A percentile compares a stretch with the other conserved stretches of the same genome.
These are phyloP conservation scores for Talaromyces ruber DNA, from an alignment of 495 filamentous ascomycete genomes.

Conservation along the genomic window DNA sequence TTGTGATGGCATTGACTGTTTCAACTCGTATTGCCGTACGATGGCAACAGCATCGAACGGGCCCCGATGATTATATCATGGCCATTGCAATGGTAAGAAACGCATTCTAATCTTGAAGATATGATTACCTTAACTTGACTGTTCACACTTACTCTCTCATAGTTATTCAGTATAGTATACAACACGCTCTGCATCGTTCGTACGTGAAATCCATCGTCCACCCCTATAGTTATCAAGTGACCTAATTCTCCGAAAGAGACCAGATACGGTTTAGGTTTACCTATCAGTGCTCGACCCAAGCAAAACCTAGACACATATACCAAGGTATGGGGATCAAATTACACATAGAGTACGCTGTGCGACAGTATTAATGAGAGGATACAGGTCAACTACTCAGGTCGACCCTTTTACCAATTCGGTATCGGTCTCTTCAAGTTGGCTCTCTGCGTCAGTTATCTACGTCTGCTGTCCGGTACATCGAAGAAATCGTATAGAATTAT, in stretches of 20 bases:
- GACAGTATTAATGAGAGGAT: not conserved
- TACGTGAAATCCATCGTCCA: constrained; percentile 15
- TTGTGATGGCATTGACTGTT: constrained; percentile 28
- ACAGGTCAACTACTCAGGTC: constrained; percentile 45
- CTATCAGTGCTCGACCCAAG: constrained; percentile 29
- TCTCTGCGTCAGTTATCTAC: constrained; percentile 47
- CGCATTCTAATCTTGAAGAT: not conserved
- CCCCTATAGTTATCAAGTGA: not conserved
- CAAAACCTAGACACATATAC: constrained; percentile 31
- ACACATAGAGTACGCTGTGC: not conserved
- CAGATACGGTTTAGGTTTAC: constrained; percentile 42
- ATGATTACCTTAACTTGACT: not conserved
- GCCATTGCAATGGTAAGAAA: constrained; percentile 29
- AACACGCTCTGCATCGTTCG: constrained; percentile 40
- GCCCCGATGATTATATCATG: constrained; percentile 40
- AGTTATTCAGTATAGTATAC: constrained; percentile 37
- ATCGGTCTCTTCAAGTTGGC: constrained; percentile 53
- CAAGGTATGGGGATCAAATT: constrained; percentile 13
- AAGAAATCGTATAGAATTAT: constrained; percentile 36
- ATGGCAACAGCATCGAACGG: constrained; percentile 24
- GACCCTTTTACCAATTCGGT: constrained; percentile 51
- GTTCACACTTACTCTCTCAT: constrained; percentile 10
- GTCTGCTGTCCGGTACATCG: constrained; percentile 39
- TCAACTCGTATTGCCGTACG: constrained; percentile 27
- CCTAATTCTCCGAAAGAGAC: constrained; percentile 27